phyloP scores from a whole-genome alignment of 1,284 basidiomycete species.

The Sanguinoderma infundibulare region DNA sequence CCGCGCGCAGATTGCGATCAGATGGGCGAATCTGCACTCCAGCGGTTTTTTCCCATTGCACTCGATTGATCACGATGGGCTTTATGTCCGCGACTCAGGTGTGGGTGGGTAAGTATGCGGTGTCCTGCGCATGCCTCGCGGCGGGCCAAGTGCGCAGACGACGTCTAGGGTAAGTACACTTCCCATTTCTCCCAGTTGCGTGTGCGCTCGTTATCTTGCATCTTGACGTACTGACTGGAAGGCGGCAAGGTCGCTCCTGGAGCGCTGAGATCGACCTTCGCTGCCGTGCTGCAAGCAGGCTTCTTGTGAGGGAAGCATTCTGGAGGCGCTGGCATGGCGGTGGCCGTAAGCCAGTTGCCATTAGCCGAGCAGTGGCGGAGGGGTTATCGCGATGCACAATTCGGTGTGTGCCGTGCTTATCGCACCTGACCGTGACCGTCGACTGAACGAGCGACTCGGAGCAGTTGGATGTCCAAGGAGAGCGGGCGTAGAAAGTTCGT shows the following conservation, averaged over 20 bases:
- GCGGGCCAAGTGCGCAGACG: too few relatives aligned
- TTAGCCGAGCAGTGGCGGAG: not conserved
- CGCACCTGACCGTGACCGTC: too few relatives aligned
- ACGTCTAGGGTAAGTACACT: not conserved
- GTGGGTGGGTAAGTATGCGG: too few relatives aligned
- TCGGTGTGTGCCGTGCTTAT: too few relatives aligned
- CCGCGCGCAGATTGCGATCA: not conserved
- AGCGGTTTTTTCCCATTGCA: too few relatives aligned
- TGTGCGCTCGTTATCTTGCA: not conserved
- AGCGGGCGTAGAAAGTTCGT: too few relatives aligned
- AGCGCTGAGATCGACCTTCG: not conserved
- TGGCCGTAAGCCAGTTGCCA: not conserved
- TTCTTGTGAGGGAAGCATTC: not conserved
- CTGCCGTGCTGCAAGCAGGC: not conserved
- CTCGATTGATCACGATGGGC: too few relatives aligned
- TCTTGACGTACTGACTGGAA: not conserved
- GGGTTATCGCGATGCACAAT: too few relatives aligned
- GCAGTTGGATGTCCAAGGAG: too few relatives aligned
- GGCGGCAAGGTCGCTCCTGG: not conserved
- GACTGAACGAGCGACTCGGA: too few relatives aligned
- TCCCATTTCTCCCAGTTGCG: not conserved
- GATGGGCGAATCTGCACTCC: not conserved
- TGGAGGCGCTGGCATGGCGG: not conserved
- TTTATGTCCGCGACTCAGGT: too few relatives aligned
- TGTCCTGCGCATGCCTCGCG: too few relatives aligned